Base-by-base conservation (phyloP, 371 early-diverging fungal genomes). In the Haplosporangium sp. region DNA sequence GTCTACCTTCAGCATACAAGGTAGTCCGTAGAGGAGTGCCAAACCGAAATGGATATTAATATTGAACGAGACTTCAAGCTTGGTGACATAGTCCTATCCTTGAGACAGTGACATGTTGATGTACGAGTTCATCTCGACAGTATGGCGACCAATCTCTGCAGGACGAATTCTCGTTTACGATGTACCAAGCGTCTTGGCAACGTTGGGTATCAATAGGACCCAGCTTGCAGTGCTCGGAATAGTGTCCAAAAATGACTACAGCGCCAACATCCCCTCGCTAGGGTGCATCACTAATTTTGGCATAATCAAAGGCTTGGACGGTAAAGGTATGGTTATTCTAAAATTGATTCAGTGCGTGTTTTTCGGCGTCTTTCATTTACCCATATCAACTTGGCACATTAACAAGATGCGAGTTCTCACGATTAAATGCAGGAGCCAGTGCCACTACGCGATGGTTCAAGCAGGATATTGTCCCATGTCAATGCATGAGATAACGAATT, bases 31-130 rank as follows among this genome's bases (percentile, higher is more conserved):
- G 55, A 16, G 12, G 55, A 55, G 40, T 55, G 55, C 41, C 55
- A 3, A 23, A 38, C 40, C 57, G 57, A 57, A 18, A 45, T 45
- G 6, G 57, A 43, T 43, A 18, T 41, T 13, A 43, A 6, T 20
- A 57, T 57, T 18, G 57, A 4, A 5, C 41, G 8, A 4, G 43
- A 57, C 6, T 57, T 42, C 57, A 8, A 57, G 18, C 21, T 20
- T 21, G 21, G 43, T 5, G 57, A 57, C 43, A 57, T 41, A 9
- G 57, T 43, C 6, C 23, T 57, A 5, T 41, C 57, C 7, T n/a
- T n/a, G 43, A 18, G 57, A 57, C 57, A 57, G 57, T 16, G 57
- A 57, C 43, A 18, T 41, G 41, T 45, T 57, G 5, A 41, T 57
- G 20, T 57, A 57, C 45, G 3, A 43, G 43, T n/a, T 1, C 21